These are phyloP conservation scores for Sporothrix globosa DNA, from an alignment of 2,329 filamentous ascomycete species.

Conservation along the genomic window DNA sequence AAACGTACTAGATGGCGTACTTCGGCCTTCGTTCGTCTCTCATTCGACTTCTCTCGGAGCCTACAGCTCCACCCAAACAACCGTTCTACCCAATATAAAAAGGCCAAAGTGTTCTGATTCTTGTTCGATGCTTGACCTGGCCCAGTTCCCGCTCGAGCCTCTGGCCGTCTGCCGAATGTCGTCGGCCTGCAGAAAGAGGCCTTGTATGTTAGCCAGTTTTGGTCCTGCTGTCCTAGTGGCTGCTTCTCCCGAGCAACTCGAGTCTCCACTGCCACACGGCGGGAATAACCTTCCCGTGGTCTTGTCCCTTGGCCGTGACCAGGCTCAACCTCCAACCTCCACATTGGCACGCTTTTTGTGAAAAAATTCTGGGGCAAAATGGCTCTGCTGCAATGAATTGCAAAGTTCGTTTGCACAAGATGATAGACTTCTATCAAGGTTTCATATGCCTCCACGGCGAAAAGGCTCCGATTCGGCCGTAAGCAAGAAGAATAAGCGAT, in stretches of 20 bases:
- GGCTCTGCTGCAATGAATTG: not conserved
- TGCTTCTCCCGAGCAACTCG: not conserved
- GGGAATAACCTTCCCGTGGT: conserved; percentile 25
- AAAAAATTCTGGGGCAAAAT: no score
- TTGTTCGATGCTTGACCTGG: not conserved
- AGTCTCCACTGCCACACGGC: conserved; percentile 6
- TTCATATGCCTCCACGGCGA: conserved; percentile 9
- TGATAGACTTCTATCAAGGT: not conserved
- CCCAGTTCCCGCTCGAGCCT: not conserved
- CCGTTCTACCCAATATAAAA: not conserved
- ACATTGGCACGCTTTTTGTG: not conserved
- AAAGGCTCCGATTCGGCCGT: not conserved
- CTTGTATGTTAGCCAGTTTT: not conserved
- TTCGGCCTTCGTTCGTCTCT: not conserved
- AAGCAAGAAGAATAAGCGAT: not conserved
- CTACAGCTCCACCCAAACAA: no score
- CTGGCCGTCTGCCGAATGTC: not conserved
- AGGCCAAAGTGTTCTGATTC: not conserved
- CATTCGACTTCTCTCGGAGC: no score
- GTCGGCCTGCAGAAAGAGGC: no score
- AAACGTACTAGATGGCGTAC: no score
- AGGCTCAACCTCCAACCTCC: not conserved
- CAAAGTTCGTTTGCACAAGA: not conserved
- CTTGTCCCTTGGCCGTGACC: conserved; percentile 3
- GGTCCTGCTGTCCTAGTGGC: not conserved